A percentile compares a stretch with the other conserved stretches of the same genome.
phyloP scores from a whole-genome alignment of 2,329 filamentous ascomycete genomes.

The Penicillium sp. region DNA sequence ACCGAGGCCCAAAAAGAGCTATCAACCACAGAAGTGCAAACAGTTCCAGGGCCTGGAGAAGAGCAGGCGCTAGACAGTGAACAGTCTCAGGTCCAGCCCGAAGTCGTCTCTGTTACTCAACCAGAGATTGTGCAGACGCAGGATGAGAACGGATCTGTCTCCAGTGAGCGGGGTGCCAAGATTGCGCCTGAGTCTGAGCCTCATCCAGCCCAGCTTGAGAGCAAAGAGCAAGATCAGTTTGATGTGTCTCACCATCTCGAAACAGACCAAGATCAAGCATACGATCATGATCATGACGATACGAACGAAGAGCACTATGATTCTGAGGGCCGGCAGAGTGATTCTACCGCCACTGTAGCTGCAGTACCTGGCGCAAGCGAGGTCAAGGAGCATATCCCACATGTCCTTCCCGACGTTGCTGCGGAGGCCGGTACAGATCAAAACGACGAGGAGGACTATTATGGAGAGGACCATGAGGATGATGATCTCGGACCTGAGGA shows the following conservation, averaged over 20 bases:
- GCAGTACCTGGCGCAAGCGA: constrained; percentile 17
- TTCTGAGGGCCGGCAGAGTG: constrained; percentile 30
- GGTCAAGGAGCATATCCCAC: constrained; percentile 15
- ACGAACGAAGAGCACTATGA: constrained; percentile 23
- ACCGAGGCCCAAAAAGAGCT: constrained; percentile 7
- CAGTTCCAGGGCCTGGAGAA: background rate
- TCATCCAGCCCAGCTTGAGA: background rate
- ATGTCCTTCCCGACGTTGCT: constrained; percentile 9
- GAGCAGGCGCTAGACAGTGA: background rate
- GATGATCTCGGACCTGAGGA: constrained; percentile 13
- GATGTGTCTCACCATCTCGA: constrained; percentile 1
- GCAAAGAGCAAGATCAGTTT: background rate
- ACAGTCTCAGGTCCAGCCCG: background rate
- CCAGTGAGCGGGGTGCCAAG: background rate
- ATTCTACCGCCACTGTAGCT: constrained; percentile 30
- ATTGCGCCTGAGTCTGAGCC: background rate
- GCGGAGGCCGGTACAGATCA: constrained; percentile 34
- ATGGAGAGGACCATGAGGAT: constrained; percentile 13
- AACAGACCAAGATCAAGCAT: constrained; percentile 16
- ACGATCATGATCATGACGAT: constrained; percentile 7
- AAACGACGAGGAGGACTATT: constrained; percentile 20
- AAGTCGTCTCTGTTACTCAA: background rate
- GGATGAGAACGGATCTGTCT: background rate
- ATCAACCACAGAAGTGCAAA: background rate
- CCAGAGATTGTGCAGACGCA: background rate